Evolutionary conservation across 768 basidiomycete genomes (phyloP).

Genomic region (Phylloporus scabripes): DNA sequence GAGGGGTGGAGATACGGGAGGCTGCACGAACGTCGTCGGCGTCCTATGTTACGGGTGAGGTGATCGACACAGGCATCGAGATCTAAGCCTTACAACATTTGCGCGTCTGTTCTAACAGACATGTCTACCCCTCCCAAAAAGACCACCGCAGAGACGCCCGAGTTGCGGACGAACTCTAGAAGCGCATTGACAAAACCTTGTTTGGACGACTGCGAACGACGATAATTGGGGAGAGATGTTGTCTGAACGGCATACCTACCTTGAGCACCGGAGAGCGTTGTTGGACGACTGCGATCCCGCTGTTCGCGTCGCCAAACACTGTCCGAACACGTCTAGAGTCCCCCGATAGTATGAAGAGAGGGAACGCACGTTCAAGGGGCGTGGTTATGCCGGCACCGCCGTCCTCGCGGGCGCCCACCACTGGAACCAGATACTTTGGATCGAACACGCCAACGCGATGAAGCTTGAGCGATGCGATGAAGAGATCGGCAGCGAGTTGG

Average conservation of each 20-base stretch:
- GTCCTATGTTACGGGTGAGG: constrained; percentile 38
- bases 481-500: constrained; percentile 72
- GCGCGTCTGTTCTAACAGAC: constrained; percentile 65
- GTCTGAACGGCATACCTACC: constrained; percentile 34
- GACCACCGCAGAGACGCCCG: constrained; percentile 47
- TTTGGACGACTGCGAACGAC: constrained; percentile 52
- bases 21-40: constrained; percentile 56
- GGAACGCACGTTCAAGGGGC: constrained; percentile 63
- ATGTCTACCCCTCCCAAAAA: constrained; percentile 74
- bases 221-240: background rate
- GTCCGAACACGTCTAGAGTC: background rate
- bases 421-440: constrained; percentile 56
- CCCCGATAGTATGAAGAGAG: background rate
- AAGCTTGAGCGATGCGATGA: constrained; percentile 63
- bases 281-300: constrained; percentile 59
- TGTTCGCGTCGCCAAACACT: constrained; percentile 60
- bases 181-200: constrained; percentile 57
- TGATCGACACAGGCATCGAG: background rate
- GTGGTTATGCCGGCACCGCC: constrained; percentile 58
- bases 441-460: constrained; percentile 59
- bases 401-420: constrained; percentile 68
- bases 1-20: constrained; percentile 41
- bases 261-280: constrained; percentile 78
- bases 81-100: constrained; percentile 55
- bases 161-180: constrained; percentile 49